These are phyloP conservation scores for Fusarium fujikuroi DNA, from an alignment of 2,329 filamentous ascomycete genomes.

Conservation along the genomic window DNA sequence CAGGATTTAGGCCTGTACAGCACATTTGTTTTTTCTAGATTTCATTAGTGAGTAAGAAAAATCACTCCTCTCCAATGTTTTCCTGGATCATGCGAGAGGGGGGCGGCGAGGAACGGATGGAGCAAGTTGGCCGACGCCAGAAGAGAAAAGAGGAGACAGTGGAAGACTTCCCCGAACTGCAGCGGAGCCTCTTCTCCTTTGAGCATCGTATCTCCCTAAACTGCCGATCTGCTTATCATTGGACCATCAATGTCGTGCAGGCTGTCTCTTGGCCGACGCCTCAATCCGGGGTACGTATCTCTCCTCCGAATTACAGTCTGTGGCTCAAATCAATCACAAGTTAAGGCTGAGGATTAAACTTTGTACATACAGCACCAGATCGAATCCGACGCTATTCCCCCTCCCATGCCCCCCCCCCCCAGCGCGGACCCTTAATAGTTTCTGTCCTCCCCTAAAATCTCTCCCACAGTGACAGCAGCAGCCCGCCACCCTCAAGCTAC, in stretches of 20 bases:
- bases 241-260: not conserved
- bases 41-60: not conserved
- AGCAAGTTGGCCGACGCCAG: slow-evolving; percentile 28
- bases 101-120: not conserved
- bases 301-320: not conserved
- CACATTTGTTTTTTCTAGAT: not conserved
- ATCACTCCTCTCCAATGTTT: slow-evolving; percentile 14
- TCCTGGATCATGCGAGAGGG: slow-evolving; percentile 4
- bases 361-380: not conserved
- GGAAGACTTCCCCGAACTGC: not conserved
- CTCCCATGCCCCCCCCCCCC: not conserved
- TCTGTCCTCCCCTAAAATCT: too few species aligned
- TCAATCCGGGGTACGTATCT: slow-evolving; percentile 3
- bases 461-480: not conserved
- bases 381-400: not conserved
- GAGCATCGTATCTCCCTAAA: not conserved
- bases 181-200: not conserved
- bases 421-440: not conserved
- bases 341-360: slow-evolving; percentile 4
- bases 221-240: slow-evolving; percentile 13
- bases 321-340: not conserved
- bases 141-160: slow-evolving; percentile 13
- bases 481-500: slow-evolving; percentile 1
- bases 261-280: not conserved
- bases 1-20: not conserved